These are phyloP conservation scores for Crepidotus variabilis DNA, from an alignment of 768 basidiomycete species.

Conservation along the genomic window DNA sequence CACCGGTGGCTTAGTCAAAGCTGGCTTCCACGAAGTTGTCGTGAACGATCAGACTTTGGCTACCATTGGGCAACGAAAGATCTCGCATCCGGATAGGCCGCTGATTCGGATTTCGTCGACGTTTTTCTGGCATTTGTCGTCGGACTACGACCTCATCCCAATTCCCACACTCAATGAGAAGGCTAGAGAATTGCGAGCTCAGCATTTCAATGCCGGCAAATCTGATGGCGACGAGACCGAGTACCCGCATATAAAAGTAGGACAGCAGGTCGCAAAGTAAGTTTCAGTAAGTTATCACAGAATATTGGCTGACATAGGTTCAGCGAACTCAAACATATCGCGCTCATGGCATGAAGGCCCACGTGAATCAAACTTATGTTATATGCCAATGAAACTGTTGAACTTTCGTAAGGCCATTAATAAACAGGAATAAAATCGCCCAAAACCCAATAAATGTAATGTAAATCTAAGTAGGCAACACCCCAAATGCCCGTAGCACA, in stretches of 20 bases:
- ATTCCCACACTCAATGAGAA: slow-evolving; percentile 50
- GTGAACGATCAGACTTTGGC: slow-evolving; percentile 77
- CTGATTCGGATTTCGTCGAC: slow-evolving; percentile 94
- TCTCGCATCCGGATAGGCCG: slow-evolving; percentile 68
- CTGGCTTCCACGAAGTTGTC: slow-evolving; percentile 93
- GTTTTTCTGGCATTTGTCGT: slow-evolving; percentile 93
- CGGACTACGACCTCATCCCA: slow-evolving; percentile 74
- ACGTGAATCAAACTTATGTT: background rate
- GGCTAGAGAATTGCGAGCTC: slow-evolving; percentile 40
- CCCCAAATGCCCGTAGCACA: slow-evolving; percentile 63
- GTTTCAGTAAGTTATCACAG: slow-evolving; percentile 17
- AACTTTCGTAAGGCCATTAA: slow-evolving; percentile 10
- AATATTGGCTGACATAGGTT: slow-evolving; percentile 2
- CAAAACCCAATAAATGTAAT: background rate
- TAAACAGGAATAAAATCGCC: slow-evolving; percentile 7
- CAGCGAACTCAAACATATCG: slow-evolving; percentile 81
- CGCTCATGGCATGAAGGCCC: slow-evolving; percentile 60
- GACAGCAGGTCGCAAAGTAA: slow-evolving; percentile 83
- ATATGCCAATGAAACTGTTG: slow-evolving; percentile 1
- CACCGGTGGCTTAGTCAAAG: slow-evolving; percentile 80
- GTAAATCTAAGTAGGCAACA: slow-evolving; percentile 15
- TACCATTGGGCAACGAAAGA: slow-evolving; percentile 57
- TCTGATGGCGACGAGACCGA: slow-evolving; percentile 36
- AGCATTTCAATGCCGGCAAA: slow-evolving; percentile 32
- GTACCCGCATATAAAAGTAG: slow-evolving; percentile 81